Evolutionary conservation across 179 eudicot genomes (phyloP), one percentile per base, ranked within the genome.

Genomic region (Corrigiola litoralis): DNA sequence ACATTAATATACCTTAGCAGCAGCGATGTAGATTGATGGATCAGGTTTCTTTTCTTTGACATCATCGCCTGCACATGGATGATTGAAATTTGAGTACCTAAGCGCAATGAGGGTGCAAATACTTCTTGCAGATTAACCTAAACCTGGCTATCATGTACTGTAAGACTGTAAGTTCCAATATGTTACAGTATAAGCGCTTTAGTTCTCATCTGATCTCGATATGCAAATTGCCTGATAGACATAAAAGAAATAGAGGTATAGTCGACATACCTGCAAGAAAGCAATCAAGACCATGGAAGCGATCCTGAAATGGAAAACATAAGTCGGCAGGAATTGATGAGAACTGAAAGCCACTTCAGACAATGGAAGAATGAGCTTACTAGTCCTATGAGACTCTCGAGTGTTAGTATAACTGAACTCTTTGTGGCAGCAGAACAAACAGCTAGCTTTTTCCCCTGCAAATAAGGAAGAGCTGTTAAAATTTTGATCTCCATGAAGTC

Each of bases 391-490:
- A 94, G 89, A 82, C 85, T 94, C 78, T 94, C 97, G 10, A 94
- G 86, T 67, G 96, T 87, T 36, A 94, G 85, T 63, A 94, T 62
- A 60, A 94, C 99, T 61, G 99, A 90, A 75, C 97, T 90, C 66
- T 94, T 94, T 44, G 99, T 94, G 77, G 97, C 99, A 65, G 99
- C 97, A 69, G 99, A 94, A 81, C 99, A 94, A 61, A 94, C 95
- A 20, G 99, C 97, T 55, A 94, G 66, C 76, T 79, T 73, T 74
- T 78, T 94, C n/a, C 99, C 97, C 99, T 94, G 63, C 48, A 67
- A 32, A 48, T 21, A 20, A 8, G 10, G 59, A 58, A n/a, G n/a
- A n/a, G n/a, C n/a, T n/a, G n/a, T n/a, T n/a, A 34, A 64, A 14
- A 37, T 42, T 63, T 20, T 42, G 28, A 38, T 25, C 4, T 38